Evolutionary conservation across 2,329 filamentous ascomycete genomes (phyloP).

Genomic region (Claviceps digitariae): DNA sequence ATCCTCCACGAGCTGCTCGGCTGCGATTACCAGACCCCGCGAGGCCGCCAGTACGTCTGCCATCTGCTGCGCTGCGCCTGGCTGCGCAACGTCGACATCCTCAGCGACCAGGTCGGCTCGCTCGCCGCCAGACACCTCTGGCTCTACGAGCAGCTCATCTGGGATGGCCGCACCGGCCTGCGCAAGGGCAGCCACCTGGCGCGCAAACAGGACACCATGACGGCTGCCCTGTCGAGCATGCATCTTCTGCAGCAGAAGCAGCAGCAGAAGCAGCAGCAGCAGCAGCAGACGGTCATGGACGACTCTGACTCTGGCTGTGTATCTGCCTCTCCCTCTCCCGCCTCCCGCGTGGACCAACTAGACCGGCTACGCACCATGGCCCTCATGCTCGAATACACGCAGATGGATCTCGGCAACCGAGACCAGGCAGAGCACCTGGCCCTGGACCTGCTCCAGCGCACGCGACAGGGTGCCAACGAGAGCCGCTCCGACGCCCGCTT

Average conservation of each 20-base stretch:
- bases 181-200: slow-evolving; percentile 19
- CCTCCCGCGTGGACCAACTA: slow-evolving; percentile 13
- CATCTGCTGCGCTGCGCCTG: slow-evolving; percentile 22
- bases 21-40: slow-evolving; percentile 18
- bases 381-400: slow-evolving; percentile 22
- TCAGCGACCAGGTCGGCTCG: slow-evolving; percentile 18
- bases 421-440: slow-evolving; percentile 19
- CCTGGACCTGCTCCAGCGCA: slow-evolving; percentile 14
- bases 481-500: slow-evolving; percentile 20
- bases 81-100: slow-evolving; percentile 22
- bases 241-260: slow-evolving; percentile 4
- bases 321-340: not conserved
- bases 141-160: slow-evolving; percentile 26
- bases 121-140: slow-evolving; percentile 18
- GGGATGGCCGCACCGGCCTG: slow-evolving; percentile 23
- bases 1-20: slow-evolving; percentile 19
- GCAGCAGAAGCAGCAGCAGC: not conserved
- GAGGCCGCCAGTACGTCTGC: slow-evolving; percentile 19
- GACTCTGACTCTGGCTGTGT: too few relatives aligned
- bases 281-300: not conserved
- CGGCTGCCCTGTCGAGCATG: slow-evolving; percentile 17
- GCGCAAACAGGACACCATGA: slow-evolving; percentile 16
- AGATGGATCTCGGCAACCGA: slow-evolving; percentile 23
- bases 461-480: slow-evolving; percentile 8
- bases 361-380: slow-evolving; percentile 20